These are phyloP conservation scores for Huntiella moniliformis DNA, from an alignment of 2,329 filamentous ascomycete species.

Conservation along the genomic window DNA sequence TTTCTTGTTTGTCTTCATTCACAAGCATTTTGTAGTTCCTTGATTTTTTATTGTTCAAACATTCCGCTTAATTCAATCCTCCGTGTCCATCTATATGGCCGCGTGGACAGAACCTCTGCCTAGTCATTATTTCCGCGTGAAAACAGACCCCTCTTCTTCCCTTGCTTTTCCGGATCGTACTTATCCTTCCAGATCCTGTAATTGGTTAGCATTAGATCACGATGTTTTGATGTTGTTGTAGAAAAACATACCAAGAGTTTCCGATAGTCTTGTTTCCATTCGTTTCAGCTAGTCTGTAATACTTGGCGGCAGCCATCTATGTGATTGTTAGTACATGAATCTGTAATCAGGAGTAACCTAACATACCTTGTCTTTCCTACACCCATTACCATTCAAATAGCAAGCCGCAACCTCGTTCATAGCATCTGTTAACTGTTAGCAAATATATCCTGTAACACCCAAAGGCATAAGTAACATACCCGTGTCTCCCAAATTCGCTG, in stretches of 20 bases:
- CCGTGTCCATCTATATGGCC: neutral
- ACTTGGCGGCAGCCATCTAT: conserved; percentile 65
- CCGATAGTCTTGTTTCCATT: conserved; percentile 79
- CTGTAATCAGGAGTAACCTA: neutral
- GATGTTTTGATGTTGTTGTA: no score
- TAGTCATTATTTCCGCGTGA: neutral
- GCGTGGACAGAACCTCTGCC: neutral
- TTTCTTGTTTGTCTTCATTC: no score
- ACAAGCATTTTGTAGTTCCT: conserved; percentile 15
- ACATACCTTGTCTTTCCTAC: conserved; percentile 88
- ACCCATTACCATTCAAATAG: conserved; percentile 90
- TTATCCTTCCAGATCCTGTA: conserved; percentile 96
- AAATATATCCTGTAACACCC: neutral
- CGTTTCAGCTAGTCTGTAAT: conserved; percentile 79
- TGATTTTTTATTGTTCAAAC: conserved; percentile 4
- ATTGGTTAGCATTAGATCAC: neutral
- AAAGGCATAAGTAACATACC: conserved; percentile 27
- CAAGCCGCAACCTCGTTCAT: conserved; percentile 97
- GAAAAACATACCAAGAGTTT: conserved; percentile 65
- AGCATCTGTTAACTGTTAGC: conserved; percentile 40
- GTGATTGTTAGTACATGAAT: neutral
- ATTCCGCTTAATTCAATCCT: neutral
- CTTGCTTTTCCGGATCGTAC: conserved; percentile 39
- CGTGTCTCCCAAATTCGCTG: conserved; percentile 85
- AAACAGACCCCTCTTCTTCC: conserved; percentile 22